These are phyloP conservation scores for Drosera capensis DNA, from an alignment of 148 eudicot species.

Conservation along the genomic window DNA sequence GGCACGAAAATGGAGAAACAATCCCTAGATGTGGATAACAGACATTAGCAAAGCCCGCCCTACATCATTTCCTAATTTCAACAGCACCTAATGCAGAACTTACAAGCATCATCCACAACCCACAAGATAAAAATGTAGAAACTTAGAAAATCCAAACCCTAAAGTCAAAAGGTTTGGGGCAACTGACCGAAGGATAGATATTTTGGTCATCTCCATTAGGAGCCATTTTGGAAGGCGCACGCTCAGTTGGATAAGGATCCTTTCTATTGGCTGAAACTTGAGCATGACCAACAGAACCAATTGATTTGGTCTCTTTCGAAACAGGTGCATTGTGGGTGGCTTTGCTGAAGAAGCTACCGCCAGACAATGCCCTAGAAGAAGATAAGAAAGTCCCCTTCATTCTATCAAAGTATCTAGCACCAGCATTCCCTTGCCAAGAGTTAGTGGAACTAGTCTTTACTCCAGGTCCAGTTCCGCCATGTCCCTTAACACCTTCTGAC, in stretches of 20 bases:
- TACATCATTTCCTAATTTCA: no score
- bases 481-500: constrained; percentile 29
- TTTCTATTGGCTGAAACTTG: constrained; percentile 35
- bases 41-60: no score
- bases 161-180: constrained; percentile 3
- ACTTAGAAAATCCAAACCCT: background rate
- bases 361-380: constrained; percentile 78
- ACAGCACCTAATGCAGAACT: background rate
- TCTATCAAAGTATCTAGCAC: constrained; percentile 77
- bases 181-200: constrained; percentile 45
- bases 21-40: no score
- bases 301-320: constrained; percentile 55
- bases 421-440: constrained; percentile 54
- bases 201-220: constrained; percentile 40
- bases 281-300: constrained; percentile 26
- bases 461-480: constrained; percentile 33
- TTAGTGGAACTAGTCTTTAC: constrained; percentile 28
- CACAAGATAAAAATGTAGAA: background rate
- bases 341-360: constrained; percentile 70
- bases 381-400: constrained; percentile 78
- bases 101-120: background rate
- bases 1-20: no score
- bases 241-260: constrained; percentile 36
- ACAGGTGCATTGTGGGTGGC: constrained; percentile 25
- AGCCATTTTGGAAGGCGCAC: constrained; percentile 20